Evolutionary conservation across 176 grass and related monocot genomes (phyloP), one percentile per base, ranked within the genome.

Genomic region (Oryza longistaminata): DNA sequence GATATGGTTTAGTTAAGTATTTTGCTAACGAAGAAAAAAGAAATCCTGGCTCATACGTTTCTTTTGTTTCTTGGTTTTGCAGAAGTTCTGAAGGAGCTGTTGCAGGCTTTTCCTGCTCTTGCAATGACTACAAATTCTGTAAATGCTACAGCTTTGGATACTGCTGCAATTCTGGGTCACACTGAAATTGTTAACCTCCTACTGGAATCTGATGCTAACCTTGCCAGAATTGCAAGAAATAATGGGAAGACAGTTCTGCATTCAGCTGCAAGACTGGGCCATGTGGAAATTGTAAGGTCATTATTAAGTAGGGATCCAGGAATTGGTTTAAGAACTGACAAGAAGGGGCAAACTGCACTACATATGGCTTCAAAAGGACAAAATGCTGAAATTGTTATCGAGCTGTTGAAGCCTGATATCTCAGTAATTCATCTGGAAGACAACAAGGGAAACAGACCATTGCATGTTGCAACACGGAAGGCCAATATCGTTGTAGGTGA

Each of bases 361-460:
- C 95, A 98, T 89, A 98, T 98, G 95, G 93, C 95, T 62, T 92
- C 90, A 0, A 98, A 98, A 83, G 93, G 87, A 44, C 93, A 91
- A 52, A 98, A 95, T 86, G 91, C 69, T 66, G 87, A 95, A 40
- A 93, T 93, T 4, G 87, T 98, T 43, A 31, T 90, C 42, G 93
- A 92, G 66, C 50, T 98, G 83, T 74, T 95, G 73, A 87, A 94
- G 52, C 93, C 87, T 69, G 85, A 98, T 90, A 16, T 50, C 29
- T 92, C 89, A 12, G 88, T 92, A 64, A 66, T 90, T 62, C 81
- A 92, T 90, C 13, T 85, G 9, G 95, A 93, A 83, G 93, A 98
- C 73, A 93, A 94, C 52, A 93, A 98, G 83, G 91, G 87, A 74
- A 98, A 98, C 78, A 88, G 83, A 66, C 93, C 95, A 68, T 81